phyloP scores from a whole-genome alignment of 139 green algal species.

The Chlamydomonas sp. region DNA sequence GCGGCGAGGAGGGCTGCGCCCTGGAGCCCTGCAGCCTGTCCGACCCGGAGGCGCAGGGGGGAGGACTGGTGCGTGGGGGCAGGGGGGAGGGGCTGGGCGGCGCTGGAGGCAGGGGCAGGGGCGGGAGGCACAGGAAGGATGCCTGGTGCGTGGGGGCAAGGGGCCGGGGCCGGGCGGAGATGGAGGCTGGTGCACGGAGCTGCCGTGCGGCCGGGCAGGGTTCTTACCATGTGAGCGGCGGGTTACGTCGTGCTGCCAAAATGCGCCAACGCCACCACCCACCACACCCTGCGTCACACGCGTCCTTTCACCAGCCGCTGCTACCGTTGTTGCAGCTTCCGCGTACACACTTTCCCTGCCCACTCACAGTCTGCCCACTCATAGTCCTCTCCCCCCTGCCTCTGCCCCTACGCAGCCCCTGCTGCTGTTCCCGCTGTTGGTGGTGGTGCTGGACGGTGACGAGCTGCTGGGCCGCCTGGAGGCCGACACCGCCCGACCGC shows the following conservation, averaged over 20 bases:
- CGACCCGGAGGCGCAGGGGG: neutral
- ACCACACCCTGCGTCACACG: too few species aligned
- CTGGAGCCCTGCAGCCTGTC: constrained; percentile 8
- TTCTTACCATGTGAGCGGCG: too few species aligned
- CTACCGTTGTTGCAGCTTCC: neutral
- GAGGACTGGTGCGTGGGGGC: neutral
- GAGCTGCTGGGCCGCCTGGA: constrained; percentile 14
- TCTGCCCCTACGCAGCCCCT: neutral
- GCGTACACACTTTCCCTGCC: neutral
- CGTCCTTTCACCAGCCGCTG: too few species aligned
- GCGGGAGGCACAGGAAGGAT: too few species aligned
- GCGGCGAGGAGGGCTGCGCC: constrained; percentile 20
- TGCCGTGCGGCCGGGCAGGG: too few species aligned
- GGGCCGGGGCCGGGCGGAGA: too few species aligned
- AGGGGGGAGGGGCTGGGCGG: neutral
- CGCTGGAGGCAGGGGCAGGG: neutral
- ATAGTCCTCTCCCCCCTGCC: neutral
- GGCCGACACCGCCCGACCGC: neutral
- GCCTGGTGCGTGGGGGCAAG: too few species aligned
- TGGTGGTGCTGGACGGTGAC: constrained; percentile 19
- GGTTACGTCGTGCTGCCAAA: too few species aligned
- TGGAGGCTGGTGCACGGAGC: too few species aligned
- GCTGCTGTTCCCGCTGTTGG: constrained; percentile 26
- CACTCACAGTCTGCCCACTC: neutral
- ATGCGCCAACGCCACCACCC: too few species aligned